These are phyloP conservation scores for Zygosaccharomyces gambellarensis DNA, from an alignment of 805 yeast species.

Conservation along the genomic window DNA sequence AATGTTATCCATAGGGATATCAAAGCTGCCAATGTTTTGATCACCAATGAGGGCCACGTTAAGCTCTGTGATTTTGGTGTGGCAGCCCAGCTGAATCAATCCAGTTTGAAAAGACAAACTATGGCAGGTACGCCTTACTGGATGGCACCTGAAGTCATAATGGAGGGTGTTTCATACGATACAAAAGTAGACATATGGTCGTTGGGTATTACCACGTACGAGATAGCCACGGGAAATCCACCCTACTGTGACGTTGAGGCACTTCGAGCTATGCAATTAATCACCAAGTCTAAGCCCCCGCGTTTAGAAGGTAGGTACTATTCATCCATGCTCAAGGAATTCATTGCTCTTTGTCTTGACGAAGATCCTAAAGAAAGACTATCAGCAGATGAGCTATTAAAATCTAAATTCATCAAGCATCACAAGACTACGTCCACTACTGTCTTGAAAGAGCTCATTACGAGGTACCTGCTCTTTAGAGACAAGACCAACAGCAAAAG, in stretches of 20 bases:
- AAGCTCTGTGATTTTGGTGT: slow-evolving; percentile 97
- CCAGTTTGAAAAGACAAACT: slow-evolving; percentile 76
- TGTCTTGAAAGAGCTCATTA: slow-evolving; percentile 65
- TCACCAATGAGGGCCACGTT: slow-evolving; percentile 83
- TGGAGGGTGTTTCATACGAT: slow-evolving; percentile 85
- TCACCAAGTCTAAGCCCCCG: slow-evolving; percentile 91
- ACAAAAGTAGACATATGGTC: slow-evolving; percentile 97
- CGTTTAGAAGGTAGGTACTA: slow-evolving; percentile 87
- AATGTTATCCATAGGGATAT: slow-evolving; percentile 95
- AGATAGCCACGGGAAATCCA: slow-evolving; percentile 94
- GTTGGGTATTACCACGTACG: slow-evolving; percentile 87
- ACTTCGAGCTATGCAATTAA: slow-evolving; percentile 87
- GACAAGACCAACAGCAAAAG: slow-evolving; percentile 53
- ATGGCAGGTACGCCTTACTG: slow-evolving; percentile 96
- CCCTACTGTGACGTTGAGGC: slow-evolving; percentile 97
- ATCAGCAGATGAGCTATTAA: slow-evolving; percentile 75
- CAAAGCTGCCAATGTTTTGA: slow-evolving; percentile 91
- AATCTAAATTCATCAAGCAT: slow-evolving; percentile 63
- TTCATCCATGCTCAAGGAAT: slow-evolving; percentile 71
- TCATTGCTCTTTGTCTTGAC: slow-evolving; percentile 86
- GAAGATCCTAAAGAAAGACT: slow-evolving; percentile 89
- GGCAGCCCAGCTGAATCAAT: slow-evolving; percentile 83
- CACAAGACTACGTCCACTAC: slow-evolving; percentile 58
- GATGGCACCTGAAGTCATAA: slow-evolving; percentile 99
- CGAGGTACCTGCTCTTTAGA: slow-evolving; percentile 70